phyloP scores from a whole-genome alignment of 306 rosid genomes.

The Datisca glomerata region DNA sequence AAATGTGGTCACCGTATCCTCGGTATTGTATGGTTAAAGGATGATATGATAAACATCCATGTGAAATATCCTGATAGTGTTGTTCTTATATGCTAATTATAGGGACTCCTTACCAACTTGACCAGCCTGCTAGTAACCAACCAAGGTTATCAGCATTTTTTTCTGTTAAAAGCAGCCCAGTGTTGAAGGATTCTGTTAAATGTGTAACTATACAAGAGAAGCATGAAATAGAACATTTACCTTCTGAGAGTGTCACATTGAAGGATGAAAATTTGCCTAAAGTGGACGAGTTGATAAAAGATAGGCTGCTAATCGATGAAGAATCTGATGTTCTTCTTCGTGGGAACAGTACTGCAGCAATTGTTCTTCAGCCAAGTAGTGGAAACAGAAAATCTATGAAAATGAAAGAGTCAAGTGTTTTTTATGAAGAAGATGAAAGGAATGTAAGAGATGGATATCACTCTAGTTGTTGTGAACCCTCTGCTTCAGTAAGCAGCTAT shows the following conservation, averaged over 20 bases:
- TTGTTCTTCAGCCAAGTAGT: conserved; percentile 17
- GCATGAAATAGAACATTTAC: conserved; percentile 29
- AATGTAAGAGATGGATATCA: conserved; percentile 22
- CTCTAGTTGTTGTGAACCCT: conserved; percentile 23
- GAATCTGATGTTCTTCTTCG: conserved; percentile 19
- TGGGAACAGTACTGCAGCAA: conserved; percentile 22
- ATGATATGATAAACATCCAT: no score
- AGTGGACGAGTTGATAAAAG: conserved; percentile 21
- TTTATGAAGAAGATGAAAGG: conserved; percentile 20
- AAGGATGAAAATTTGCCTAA: conserved; percentile 21
- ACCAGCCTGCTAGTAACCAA: conserved; percentile 54
- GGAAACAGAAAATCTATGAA: conserved; percentile 21
- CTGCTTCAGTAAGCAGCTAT: conserved; percentile 24
- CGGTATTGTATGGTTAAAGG: no score
- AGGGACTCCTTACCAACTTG: conserved; percentile 87
- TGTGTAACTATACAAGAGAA: conserved; percentile 20
- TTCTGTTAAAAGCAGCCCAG: conserved; percentile 29
- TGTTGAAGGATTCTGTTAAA: conserved; percentile 19
- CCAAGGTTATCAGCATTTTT: conserved; percentile 67
- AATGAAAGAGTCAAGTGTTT: conserved; percentile 19
- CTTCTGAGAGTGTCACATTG: conserved; percentile 20
- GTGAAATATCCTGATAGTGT: no score
- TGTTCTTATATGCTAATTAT: conserved; percentile 11
- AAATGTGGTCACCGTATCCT: no score
- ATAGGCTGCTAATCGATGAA: conserved; percentile 11